Percentiles rank a stretch among this genome's conserved stretches.
Conservation (phyloP, 148 eudicot species). For the Limonium bicolor region DNA sequence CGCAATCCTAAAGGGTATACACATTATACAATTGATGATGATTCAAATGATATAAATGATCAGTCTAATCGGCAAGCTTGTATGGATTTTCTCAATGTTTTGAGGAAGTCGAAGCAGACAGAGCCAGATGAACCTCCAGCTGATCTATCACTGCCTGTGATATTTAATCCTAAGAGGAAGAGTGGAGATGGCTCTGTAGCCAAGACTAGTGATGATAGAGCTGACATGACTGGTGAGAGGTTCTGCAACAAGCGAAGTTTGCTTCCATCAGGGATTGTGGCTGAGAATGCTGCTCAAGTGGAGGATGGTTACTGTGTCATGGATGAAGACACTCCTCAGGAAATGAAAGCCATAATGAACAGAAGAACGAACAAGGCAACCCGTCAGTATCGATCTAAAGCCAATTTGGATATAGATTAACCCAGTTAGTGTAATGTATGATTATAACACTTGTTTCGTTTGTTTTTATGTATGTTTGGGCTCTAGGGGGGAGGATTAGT, state of each 20-base stretch:
- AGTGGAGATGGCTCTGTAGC: not conserved
- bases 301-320: constrained; percentile 33
- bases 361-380: constrained; percentile 21
- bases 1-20: constrained; percentile 60
- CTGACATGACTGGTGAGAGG: constrained; percentile 3
- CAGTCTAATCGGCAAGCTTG: constrained; percentile 29
- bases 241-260: constrained; percentile 14
- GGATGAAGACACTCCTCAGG: constrained; percentile 55
- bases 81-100: constrained; percentile 18
- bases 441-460: too few species aligned
- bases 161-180: constrained; percentile 28
- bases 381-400: constrained; percentile 54
- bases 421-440: too few species aligned
- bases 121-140: constrained; percentile 7
- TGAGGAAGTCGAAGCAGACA: constrained; percentile 15
- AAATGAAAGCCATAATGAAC: constrained; percentile 6
- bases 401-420: too few species aligned
- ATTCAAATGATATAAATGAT: constrained; percentile 27
- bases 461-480: too few species aligned
- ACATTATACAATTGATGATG: constrained; percentile 38
- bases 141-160: constrained; percentile 20
- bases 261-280: constrained; percentile 19
- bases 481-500: too few species aligned
- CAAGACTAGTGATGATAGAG: constrained; percentile 1
- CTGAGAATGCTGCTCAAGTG: constrained; percentile 11